Percentiles rank a stretch among this genome's conserved stretches.
Conservation (phyloP, 345 rosid genomes). For the Euphorbia tirucalli region DNA sequence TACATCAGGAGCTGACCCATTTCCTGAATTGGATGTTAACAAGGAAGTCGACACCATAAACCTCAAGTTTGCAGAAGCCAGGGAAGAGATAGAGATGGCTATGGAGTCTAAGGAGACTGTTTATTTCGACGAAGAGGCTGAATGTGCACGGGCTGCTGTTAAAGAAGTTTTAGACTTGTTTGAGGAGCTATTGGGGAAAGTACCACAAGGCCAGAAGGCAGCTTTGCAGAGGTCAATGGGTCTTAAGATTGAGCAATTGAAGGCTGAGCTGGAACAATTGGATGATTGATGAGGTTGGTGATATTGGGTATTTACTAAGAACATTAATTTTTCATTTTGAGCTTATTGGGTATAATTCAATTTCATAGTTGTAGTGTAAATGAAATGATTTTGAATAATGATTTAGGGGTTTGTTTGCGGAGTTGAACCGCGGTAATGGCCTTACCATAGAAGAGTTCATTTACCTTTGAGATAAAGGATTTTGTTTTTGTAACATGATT, state of each 20-base stretch:
- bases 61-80: slow-evolving; percentile 95
- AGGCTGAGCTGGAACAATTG: slow-evolving; percentile 82
- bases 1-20: slow-evolving; percentile 31
- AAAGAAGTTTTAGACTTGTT: slow-evolving; percentile 67
- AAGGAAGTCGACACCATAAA: slow-evolving; percentile 75
- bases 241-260: slow-evolving; percentile 90
- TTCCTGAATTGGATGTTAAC: slow-evolving; percentile 48
- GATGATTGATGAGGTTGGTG: slow-evolving; percentile 54
- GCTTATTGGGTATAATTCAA: background rate
- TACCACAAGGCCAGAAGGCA: slow-evolving; percentile 56
- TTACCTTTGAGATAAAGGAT: background rate
- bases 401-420: background rate
- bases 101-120: slow-evolving; percentile 93
- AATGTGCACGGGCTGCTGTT: slow-evolving; percentile 77
- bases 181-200: slow-evolving; percentile 50
- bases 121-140: slow-evolving; percentile 90
- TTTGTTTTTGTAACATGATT: background rate
- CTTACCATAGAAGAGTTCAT: background rate
- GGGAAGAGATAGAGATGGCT: slow-evolving; percentile 98
- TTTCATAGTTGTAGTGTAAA: background rate
- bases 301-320: slow-evolving; percentile 1
- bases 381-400: slow-evolving; percentile 10
- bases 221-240: slow-evolving; percentile 90
- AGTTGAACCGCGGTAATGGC: background rate
- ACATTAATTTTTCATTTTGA: background rate